A percentile compares a stretch with the other conserved stretches of the same genome.
Conservation (phyloP, 208 protist genomes). For the Blastocrithidia nonstop region DNA sequence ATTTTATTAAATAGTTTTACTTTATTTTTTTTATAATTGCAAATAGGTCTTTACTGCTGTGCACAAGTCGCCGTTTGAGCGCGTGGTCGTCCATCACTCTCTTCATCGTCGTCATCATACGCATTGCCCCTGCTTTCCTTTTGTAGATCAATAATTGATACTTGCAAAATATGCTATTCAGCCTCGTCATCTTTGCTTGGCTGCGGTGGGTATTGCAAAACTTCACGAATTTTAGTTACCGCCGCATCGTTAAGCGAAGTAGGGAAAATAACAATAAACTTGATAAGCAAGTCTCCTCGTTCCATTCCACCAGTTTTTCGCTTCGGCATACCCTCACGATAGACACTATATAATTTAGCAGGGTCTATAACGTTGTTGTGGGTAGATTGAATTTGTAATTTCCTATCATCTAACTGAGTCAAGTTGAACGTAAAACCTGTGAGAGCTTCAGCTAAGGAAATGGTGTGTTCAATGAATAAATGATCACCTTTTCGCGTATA, state of each 20-base stretch:
- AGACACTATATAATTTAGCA: conserved; percentile 60
- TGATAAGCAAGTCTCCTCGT: conserved; percentile 78
- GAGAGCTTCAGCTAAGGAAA: conserved; percentile 90
- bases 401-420: conserved; percentile 84
- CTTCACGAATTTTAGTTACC: conserved; percentile 33
- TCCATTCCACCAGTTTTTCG: conserved; percentile 79
- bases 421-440: conserved; percentile 85
- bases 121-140: conserved; percentile 45
- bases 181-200: conserved; percentile 12
- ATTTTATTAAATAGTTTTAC: conserved; percentile 3
- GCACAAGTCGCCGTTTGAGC: conserved; percentile 48
- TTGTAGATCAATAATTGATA: conserved; percentile 64
- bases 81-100: conserved; percentile 23
- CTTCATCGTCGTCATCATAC: conserved; percentile 55
- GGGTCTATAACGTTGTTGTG: conserved; percentile 74
- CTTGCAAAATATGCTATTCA: conserved; percentile 31
- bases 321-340: conserved; percentile 88
- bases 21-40: no score
- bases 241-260: conserved; percentile 24
- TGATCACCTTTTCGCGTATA: conserved; percentile 93
- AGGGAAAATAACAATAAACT: conserved; percentile 86
- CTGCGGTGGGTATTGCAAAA: conserved; percentile 64
- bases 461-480: conserved; percentile 85
- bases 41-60: conserved; percentile 72
- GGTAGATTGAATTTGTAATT: conserved; percentile 54